Percentiles rank a stretch among this genome's conserved stretches.
Evolutionary conservation across 768 basidiomycete genomes (phyloP).

Genomic region (Saitozyma podzolica): DNA sequence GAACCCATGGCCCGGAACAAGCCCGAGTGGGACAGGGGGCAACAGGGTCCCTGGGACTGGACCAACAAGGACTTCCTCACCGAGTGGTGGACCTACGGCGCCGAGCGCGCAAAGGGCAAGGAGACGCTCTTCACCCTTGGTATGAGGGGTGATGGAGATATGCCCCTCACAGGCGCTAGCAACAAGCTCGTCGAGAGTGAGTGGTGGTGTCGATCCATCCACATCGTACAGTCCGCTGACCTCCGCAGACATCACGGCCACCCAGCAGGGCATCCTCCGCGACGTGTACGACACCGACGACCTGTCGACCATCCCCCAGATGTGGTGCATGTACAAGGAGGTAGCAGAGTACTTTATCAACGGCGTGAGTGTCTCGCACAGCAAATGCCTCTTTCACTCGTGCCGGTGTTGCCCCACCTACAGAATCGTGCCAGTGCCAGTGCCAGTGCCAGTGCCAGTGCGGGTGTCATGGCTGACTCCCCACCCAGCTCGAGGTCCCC

Average conservation of each 20-base stretch:
- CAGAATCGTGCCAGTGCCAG: background rate
- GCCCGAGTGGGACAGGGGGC: conserved; percentile 64
- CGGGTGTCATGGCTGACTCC: background rate
- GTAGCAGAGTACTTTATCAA: conserved; percentile 64
- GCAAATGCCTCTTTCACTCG: no score
- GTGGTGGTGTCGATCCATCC: conserved; percentile 49
- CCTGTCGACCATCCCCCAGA: conserved; percentile 60
- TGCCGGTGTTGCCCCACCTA: no score
- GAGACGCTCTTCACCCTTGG: conserved; percentile 67
- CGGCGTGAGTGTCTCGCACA: conserved; percentile 26
- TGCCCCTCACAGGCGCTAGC: conserved; percentile 42
- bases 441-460: background rate
- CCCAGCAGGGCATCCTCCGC: conserved; percentile 64
- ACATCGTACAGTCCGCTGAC: conserved; percentile 55
- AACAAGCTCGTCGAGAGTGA: conserved; percentile 31
- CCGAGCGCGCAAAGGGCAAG: conserved; percentile 61
- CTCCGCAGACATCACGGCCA: conserved; percentile 57
- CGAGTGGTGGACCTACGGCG: conserved; percentile 64
- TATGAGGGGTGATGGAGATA: conserved; percentile 63
- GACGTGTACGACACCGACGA: conserved; percentile 57
- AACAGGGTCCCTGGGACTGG: conserved; percentile 63
- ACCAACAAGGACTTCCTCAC: conserved; percentile 62
- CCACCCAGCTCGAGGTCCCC: conserved; percentile 26
- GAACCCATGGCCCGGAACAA: conserved; percentile 74
- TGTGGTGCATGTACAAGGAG: conserved; percentile 64